phyloP scores from a whole-genome alignment of 192 early-diverging fungal species.

The Linnemannia zychae region DNA sequence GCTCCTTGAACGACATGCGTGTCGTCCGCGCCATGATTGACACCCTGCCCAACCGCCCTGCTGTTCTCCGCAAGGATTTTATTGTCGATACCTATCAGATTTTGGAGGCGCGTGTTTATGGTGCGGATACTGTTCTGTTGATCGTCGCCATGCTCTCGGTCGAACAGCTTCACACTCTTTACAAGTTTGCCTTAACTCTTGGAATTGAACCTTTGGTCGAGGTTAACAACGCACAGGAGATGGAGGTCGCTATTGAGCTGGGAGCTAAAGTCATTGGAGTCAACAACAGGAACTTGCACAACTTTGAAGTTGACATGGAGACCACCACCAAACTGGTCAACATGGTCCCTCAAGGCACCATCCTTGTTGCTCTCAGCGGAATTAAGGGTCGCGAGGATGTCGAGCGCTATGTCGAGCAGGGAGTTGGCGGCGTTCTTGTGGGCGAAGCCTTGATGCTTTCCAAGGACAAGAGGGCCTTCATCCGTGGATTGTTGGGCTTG shows the following conservation, averaged over 20 bases:
- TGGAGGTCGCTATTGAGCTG: constrained; percentile 84
- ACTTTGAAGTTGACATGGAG: constrained; percentile 94
- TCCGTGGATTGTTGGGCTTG: constrained; percentile 74
- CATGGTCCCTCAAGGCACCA: constrained; percentile 80
- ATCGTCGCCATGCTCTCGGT: constrained; percentile 95
- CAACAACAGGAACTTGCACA: constrained; percentile 98
- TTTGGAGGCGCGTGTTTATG: constrained; percentile 92
- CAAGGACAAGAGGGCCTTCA: constrained; percentile 79
- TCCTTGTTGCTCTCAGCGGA: constrained; percentile 92
- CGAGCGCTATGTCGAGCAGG: constrained; percentile 79
- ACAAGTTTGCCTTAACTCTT: constrained; percentile 80
- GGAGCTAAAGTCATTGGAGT: constrained; percentile 95
- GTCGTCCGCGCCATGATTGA: constrained; percentile 84
- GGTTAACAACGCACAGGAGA: constrained; percentile 93
- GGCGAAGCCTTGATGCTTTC: constrained; percentile 97
- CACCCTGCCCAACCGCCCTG: constrained; percentile 79
- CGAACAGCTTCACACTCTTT: constrained; percentile 74
- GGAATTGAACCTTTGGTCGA: constrained; percentile 99
- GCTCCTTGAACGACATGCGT: constrained; percentile 91
- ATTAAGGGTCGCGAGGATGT: constrained; percentile 89
- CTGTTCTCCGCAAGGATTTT: constrained; percentile 97
- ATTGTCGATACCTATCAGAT: constrained; percentile 97
- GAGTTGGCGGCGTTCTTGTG: constrained; percentile 88
- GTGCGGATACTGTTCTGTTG: constrained; percentile 95
- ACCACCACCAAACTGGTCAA: constrained; percentile 84